These are phyloP conservation scores for Cladosporium velox DNA, from an alignment of 2,329 filamentous ascomycete species.

Conservation along the genomic window DNA sequence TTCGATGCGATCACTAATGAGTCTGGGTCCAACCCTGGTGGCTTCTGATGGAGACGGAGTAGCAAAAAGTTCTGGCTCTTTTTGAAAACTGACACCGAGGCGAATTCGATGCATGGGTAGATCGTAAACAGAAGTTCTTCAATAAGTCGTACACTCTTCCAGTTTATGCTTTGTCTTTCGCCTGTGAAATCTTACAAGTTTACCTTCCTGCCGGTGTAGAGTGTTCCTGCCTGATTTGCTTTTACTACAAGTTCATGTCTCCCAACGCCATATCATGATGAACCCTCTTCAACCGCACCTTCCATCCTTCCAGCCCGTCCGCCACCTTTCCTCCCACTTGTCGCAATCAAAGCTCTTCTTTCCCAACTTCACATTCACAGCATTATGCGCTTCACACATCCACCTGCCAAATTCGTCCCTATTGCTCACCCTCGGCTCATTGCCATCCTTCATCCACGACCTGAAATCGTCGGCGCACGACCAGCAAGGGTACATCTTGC, in stretches of 20 bases:
- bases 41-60: not conserved
- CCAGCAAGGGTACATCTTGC: conserved; percentile 92
- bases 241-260: not conserved
- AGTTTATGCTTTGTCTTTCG: not conserved
- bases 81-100: not conserved
- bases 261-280: conserved; percentile 19
- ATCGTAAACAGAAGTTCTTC: not conserved
- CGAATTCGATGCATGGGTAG: not conserved
- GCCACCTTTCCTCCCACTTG: conserved; percentile 91
- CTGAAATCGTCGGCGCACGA: conserved; percentile 91
- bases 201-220: not conserved
- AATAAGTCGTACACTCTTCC: conserved; percentile 3
- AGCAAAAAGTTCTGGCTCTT: not conserved
- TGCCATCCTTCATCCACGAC: conserved; percentile 69
- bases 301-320: conserved; percentile 79
- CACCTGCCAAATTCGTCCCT: conserved; percentile 74
- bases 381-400: conserved; percentile 86
- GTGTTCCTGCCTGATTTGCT: not conserved
- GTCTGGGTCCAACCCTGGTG: not conserved
- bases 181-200: conserved; percentile 1
- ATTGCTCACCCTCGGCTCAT: conserved; percentile 62
- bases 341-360: conserved; percentile 89
- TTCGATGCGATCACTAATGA: not conserved
- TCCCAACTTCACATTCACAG: conserved; percentile 84
- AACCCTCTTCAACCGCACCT: conserved; percentile 56